A percentile compares a stretch with the other conserved stretches of the same genome.
Conservation (phyloP, 208 protist genomes). For the Crithidia bombi region DNA sequence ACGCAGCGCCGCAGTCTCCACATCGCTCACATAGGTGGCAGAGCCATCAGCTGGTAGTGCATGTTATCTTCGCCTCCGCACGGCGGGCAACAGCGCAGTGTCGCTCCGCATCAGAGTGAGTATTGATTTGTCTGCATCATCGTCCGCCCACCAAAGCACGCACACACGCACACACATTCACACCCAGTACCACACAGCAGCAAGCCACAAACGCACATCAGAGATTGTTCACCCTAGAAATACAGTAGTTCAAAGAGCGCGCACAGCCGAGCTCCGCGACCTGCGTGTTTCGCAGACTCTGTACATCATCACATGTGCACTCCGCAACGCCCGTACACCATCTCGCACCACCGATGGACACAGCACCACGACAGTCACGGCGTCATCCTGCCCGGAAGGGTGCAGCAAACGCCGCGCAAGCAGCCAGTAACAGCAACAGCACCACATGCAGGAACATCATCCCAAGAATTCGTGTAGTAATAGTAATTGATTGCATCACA, state of each 20-base stretch:
- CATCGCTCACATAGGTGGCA: not conserved
- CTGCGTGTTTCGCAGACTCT: slow-evolving; percentile 32
- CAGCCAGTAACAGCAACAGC: not conserved
- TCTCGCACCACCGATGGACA: slow-evolving; percentile 25
- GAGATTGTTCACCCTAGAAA: slow-evolving; percentile 46
- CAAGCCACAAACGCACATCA: slow-evolving; percentile 33
- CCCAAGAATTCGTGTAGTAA: slow-evolving; percentile 25
- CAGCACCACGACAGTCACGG: slow-evolving; percentile 14
- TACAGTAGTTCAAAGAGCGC: slow-evolving; percentile 28
- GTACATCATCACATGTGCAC: slow-evolving; percentile 35
- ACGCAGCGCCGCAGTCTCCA: not conserved
- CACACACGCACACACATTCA: not conserved
- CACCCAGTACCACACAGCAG: not conserved
- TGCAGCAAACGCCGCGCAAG: not conserved
- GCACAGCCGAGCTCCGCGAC: slow-evolving; percentile 24
- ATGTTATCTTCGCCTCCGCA: slow-evolving; percentile 63
- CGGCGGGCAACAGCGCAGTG: slow-evolving; percentile 27
- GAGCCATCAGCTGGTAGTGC: slow-evolving; percentile 55
- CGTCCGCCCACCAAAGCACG: not conserved
- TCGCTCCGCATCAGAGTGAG: slow-evolving; percentile 43
- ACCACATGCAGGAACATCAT: slow-evolving; percentile 20
- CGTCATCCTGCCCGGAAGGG: slow-evolving; percentile 15
- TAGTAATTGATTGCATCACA: slow-evolving; percentile 32
- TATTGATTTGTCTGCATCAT: slow-evolving; percentile 62
- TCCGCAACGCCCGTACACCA: not conserved